Conservation (phyloP, 1,139 yeast genomes). For the Lizanozyma gosingica region DNA sequence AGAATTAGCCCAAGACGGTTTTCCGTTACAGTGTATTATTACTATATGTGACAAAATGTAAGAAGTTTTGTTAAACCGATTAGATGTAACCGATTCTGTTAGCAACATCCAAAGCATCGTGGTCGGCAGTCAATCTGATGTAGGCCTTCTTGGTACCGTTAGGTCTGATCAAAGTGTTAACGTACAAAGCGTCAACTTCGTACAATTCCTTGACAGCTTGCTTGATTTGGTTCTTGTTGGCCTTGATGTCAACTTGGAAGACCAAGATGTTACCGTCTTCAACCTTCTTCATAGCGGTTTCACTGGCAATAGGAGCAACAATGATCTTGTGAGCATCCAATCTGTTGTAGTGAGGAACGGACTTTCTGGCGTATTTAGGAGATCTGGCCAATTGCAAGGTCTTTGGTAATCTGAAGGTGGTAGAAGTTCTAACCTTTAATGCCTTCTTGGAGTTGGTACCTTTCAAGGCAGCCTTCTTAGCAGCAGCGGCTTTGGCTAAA, state of each 20-base stretch:
- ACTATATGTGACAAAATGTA: background rate
- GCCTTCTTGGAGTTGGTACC: slow-evolving; percentile 93
- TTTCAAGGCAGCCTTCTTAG: slow-evolving; percentile 98
- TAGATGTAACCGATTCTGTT: slow-evolving; percentile 99
- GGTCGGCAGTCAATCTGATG: slow-evolving; percentile 98
- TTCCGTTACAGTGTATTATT: background rate
- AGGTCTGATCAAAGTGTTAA: slow-evolving; percentile 96
- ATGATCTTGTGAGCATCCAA: slow-evolving; percentile 93
- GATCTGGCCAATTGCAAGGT: slow-evolving; percentile 88
- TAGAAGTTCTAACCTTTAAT: slow-evolving; percentile 86
- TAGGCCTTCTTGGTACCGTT: slow-evolving; percentile 99
- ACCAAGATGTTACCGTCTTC: slow-evolving; percentile 99
- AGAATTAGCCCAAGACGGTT: background rate
- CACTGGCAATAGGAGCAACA: slow-evolving; percentile 94
- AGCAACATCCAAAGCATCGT: slow-evolving; percentile 99
- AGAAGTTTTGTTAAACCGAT: slow-evolving; percentile 14
- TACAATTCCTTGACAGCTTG: slow-evolving; percentile 96
- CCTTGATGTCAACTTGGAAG: slow-evolving; percentile 92
- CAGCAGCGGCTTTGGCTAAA: slow-evolving; percentile 80
- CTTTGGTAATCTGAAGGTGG: slow-evolving; percentile 97
- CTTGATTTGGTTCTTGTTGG: slow-evolving; percentile 98
- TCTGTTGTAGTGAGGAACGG: slow-evolving; percentile 97
- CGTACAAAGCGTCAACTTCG: slow-evolving; percentile 89
- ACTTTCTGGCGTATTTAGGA: slow-evolving; percentile 93
- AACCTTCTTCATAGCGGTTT: slow-evolving; percentile 98